phyloP scores from a whole-genome alignment of 1,284 basidiomycete genomes.

The Schizopora paradoxa region DNA sequence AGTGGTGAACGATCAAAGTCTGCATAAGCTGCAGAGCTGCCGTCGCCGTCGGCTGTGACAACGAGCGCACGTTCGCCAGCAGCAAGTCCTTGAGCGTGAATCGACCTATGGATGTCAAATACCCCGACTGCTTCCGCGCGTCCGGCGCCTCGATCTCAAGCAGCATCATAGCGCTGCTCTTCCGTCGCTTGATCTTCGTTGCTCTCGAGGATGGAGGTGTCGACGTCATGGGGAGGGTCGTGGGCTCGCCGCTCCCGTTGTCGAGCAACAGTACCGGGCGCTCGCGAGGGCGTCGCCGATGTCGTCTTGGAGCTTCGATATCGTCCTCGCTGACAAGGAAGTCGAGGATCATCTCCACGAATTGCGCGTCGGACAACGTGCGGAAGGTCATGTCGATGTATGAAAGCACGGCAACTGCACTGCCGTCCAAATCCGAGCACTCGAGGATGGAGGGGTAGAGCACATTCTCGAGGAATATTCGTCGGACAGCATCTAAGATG shows the following conservation, averaged over 20 bases:
- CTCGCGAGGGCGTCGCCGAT: conserved; percentile 33
- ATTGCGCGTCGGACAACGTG: conserved; percentile 65
- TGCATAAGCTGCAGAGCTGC: conserved; percentile 78
- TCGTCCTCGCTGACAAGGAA: conserved; percentile 84
- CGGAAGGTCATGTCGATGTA: conserved; percentile 88
- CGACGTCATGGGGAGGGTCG: conserved; percentile 32
- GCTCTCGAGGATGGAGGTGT: conserved; percentile 33
- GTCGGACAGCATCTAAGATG: conserved; percentile 76
- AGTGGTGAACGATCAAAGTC: conserved; percentile 68
- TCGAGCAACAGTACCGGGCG: conserved; percentile 44
- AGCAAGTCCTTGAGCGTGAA: conserved; percentile 89
- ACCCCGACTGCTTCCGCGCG: conserved; percentile 62
- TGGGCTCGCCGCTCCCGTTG: conserved; percentile 32
- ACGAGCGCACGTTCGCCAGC: conserved; percentile 70
- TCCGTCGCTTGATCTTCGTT: conserved; percentile 51
- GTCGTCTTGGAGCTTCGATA: conserved; percentile 54
- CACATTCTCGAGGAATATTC: conserved; percentile 90
- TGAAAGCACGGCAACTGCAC: conserved; percentile 94
- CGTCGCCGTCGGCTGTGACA: conserved; percentile 56
- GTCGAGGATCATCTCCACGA: conserved; percentile 67
- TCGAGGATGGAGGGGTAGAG: conserved; percentile 92
- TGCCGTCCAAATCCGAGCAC: conserved; percentile 89
- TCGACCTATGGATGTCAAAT: conserved; percentile 80
- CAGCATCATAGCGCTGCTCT: conserved; percentile 80
- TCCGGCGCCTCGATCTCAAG: conserved; percentile 79